Evolutionary conservation across 768 basidiomycete species (phyloP).

Genomic region (Pleurotus citrinopileatus): DNA sequence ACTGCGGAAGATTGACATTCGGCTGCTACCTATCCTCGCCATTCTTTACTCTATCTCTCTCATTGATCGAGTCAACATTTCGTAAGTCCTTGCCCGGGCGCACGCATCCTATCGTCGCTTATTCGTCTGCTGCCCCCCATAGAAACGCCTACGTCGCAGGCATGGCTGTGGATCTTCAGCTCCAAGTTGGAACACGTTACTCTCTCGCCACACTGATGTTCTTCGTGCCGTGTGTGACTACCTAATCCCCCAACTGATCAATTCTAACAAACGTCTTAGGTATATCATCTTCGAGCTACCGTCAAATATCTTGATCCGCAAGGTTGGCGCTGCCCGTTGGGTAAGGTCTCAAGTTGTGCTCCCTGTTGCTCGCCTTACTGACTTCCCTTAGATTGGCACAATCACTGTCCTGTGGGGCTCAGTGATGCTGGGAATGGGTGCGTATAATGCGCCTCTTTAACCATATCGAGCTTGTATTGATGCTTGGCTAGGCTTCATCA

Average conservation of each 20-base stretch:
- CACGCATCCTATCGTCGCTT: neutral
- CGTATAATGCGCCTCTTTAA: neutral
- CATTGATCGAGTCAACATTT: slow-evolving; percentile 8
- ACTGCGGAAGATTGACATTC: slow-evolving; percentile 1
- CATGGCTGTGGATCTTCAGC: slow-evolving; percentile 1
- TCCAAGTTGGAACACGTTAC: neutral
- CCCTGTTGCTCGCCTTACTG: slow-evolving; percentile 16
- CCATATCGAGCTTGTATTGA: neutral
- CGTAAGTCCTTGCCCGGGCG: neutral
- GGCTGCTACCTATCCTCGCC: slow-evolving; percentile 5
- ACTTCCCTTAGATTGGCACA: neutral
- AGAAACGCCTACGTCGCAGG: slow-evolving; percentile 8
- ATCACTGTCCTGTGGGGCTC: slow-evolving; percentile 4
- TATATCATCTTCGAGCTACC: slow-evolving; percentile 9
- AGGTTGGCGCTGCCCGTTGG: slow-evolving; percentile 8
- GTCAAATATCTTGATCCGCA: slow-evolving; percentile 6
- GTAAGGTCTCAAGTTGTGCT: slow-evolving; percentile 29
- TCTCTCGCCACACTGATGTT: slow-evolving; percentile 5
- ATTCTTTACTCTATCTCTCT: slow-evolving; percentile 4
- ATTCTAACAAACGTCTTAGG: neutral
- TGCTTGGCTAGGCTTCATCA: neutral
- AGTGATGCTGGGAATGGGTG: slow-evolving; percentile 5
- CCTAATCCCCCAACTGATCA: neutral
- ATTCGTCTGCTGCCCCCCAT: neutral
- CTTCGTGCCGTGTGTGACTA: slow-evolving; percentile 5